Base-by-base conservation (phyloP, 225 moss, liverwort and hornwort genomes). In the Anthoceros angustus region DNA sequence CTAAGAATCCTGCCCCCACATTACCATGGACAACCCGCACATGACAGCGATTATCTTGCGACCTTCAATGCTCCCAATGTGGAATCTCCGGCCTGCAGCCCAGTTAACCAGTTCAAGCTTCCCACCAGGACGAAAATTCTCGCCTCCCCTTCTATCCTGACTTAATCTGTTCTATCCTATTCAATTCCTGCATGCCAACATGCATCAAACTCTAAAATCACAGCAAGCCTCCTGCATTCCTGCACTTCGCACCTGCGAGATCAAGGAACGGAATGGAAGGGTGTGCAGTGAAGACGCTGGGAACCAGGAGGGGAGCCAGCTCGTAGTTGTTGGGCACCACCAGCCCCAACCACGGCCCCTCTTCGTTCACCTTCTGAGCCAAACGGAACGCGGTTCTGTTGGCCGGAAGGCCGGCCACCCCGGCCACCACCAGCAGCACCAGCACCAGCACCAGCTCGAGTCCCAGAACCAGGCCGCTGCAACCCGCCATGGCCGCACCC, bases 21-120 rank as follows among this genome's bases (percentile, higher is more conserved):
- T 40, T 39, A 78, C 78, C 78, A 75, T 79, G 10, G 75, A 43
- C 14, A 79, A 71, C 24, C 78, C 75, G 43, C 69, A 70, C 78
- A 79, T 72, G 18, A 75, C 78, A 14, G 70, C 74, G 41, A 79
- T 72, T 12, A 72, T 64, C 69, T 78, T 79, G 40, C 66, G 62
- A 16, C 71, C 74, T 55, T 75, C 72, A n/a, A 75, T 68, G 14
- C 68, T 67, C 12, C 78, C 78, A 7, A 79, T 41, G 63, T 79
- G 70, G 55, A 72, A 79, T 66, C 78, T 65, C 48, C 78, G 64
- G 43, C 78, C 78, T 78, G 68, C 42, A 40, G 60, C 41, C 21
- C 32, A 32, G 32, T 7, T 7, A 55, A 18, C 46, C 18, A 6
- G 46, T 8, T 40, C 26, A 12, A 18, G 23, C 3, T 43, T 25